Evolutionary conservation across 352 stramenopile species (phyloP).

Genomic region (Pythium rhizo-oryzae): DNA sequence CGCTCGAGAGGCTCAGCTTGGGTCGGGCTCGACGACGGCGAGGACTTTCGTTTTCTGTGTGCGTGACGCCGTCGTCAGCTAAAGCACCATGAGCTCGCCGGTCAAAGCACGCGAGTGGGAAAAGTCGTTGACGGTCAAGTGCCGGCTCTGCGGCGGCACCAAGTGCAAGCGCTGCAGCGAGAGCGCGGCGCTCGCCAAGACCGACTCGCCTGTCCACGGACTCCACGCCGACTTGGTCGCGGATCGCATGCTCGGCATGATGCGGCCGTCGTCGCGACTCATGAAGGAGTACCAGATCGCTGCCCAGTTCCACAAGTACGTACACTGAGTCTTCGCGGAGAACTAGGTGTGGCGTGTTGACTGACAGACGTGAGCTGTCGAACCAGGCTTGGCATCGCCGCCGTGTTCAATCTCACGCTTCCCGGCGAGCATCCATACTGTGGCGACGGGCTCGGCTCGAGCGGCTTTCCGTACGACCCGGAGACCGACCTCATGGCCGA

Average conservation of each 20-base stretch:
- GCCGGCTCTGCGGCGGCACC: constrained; percentile 81
- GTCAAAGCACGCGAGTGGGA: constrained; percentile 85
- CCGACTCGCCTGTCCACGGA: constrained; percentile 68
- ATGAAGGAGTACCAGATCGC: constrained; percentile 84
- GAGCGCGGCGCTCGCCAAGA: constrained; percentile 71
- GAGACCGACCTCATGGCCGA: constrained; percentile 87
- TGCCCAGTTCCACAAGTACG: constrained; percentile 79
- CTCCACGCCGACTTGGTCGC: constrained; percentile 90
- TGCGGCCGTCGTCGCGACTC: constrained; percentile 82
- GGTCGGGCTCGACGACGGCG: too few relatives aligned
- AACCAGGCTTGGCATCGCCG: constrained; percentile 72
- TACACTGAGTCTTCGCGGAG: background rate
- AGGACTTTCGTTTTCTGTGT: background rate
- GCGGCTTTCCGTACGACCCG: constrained; percentile 89
- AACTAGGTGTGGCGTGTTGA: background rate
- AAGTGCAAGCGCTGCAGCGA: constrained; percentile 89
- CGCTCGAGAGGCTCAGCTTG: too few relatives aligned
- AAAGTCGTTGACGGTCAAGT: constrained; percentile 83
- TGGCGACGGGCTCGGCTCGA: constrained; percentile 71
- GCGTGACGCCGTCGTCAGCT: background rate
- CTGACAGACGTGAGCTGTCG: background rate
- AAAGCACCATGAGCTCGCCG: constrained; percentile 54
- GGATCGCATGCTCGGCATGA: constrained; percentile 88
- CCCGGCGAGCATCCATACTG: constrained; percentile 92
- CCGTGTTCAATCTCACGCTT: constrained; percentile 91